phyloP scores from a whole-genome alignment of 176 grass and related monocot genomes.

The Pontederia crassipes region DNA sequence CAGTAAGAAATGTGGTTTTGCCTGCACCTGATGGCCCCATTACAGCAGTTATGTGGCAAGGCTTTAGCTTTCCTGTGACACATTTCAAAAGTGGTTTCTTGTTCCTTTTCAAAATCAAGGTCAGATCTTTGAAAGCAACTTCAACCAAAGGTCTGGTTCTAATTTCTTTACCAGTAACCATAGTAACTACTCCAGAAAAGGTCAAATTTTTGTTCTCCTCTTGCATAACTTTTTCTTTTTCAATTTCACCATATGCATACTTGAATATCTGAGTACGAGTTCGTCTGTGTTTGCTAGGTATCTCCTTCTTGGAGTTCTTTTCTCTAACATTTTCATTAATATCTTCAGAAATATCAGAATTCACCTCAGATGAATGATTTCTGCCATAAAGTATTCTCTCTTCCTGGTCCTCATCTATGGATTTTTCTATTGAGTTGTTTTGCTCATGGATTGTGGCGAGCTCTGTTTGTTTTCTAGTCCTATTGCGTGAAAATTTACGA shows the following conservation, averaged over 20 bases:
- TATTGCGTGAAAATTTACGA: conserved; percentile 6
- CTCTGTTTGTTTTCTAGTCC: conserved; percentile 13
- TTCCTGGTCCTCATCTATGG: conserved; percentile 10
- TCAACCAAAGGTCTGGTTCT: conserved; percentile 46
- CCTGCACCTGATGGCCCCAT: conserved; percentile 85
- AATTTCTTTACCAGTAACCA: conserved; percentile 29
- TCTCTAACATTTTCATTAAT: conserved; percentile 15
- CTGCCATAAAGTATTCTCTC: neutral
- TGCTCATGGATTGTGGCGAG: conserved; percentile 8
- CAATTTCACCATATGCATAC: conserved; percentile 38
- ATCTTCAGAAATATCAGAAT: neutral
- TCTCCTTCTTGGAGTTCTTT: conserved; percentile 20
- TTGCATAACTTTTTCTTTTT: conserved; percentile 35
- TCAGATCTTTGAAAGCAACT: conserved; percentile 56
- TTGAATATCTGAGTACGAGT: conserved; percentile 38
- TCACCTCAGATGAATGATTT: conserved; percentile 9
- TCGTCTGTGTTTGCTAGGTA: conserved; percentile 21
- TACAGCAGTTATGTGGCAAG: conserved; percentile 51
- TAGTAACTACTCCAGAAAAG: conserved; percentile 33
- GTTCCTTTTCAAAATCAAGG: conserved; percentile 48
- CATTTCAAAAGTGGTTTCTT: conserved; percentile 48
- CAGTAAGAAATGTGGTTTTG: conserved; percentile 82
- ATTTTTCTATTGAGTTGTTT: conserved; percentile 27
- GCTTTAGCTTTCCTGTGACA: conserved; percentile 60
- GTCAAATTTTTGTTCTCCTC: conserved; percentile 33